Conservation (phyloP, 164 flowering plant genomes). For the Houttuynia cordata region DNA sequence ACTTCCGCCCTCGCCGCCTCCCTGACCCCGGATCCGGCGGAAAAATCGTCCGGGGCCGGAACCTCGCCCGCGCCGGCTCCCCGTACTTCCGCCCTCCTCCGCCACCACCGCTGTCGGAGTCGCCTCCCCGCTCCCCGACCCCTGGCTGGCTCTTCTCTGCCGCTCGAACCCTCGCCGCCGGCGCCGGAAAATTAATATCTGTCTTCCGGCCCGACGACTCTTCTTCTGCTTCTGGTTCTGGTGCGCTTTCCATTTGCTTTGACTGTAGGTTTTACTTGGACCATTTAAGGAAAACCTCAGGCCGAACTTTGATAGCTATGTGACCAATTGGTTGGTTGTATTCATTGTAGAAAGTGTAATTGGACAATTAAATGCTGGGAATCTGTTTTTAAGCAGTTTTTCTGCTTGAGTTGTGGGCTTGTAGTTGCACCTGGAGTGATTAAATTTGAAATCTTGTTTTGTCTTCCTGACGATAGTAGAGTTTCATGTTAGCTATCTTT, state of each 20-base stretch:
- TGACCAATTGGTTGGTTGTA: background rate
- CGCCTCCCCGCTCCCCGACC: conserved; percentile 1
- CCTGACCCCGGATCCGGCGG: conserved; percentile 1
- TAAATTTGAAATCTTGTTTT: too few relatives aligned
- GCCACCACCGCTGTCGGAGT: background rate
- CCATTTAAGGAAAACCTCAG: background rate
- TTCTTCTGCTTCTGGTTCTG: background rate
- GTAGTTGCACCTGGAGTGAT: too few relatives aligned
- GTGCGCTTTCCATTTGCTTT: background rate
- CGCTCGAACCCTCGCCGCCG: background rate
- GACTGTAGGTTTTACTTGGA: background rate
- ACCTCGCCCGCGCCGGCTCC: background rate
- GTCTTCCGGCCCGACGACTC: conserved; percentile 1
- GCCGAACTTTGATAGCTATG: background rate
- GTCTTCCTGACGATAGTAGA: too few relatives aligned
- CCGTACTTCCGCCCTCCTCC: background rate
- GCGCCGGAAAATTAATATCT: conserved; percentile 1
- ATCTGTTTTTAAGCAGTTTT: too few relatives aligned
- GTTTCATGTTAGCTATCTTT: too few relatives aligned
- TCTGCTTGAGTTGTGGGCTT: too few relatives aligned
- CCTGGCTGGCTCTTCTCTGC: conserved; percentile 3
- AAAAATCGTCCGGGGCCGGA: conserved; percentile 2
- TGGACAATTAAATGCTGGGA: too few relatives aligned
- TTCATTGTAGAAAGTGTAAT: too few relatives aligned
- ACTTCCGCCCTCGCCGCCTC: background rate